Evolutionary conservation across 2,329 filamentous ascomycete genomes (phyloP).

Genomic region (Ascochyta rabiei): DNA sequence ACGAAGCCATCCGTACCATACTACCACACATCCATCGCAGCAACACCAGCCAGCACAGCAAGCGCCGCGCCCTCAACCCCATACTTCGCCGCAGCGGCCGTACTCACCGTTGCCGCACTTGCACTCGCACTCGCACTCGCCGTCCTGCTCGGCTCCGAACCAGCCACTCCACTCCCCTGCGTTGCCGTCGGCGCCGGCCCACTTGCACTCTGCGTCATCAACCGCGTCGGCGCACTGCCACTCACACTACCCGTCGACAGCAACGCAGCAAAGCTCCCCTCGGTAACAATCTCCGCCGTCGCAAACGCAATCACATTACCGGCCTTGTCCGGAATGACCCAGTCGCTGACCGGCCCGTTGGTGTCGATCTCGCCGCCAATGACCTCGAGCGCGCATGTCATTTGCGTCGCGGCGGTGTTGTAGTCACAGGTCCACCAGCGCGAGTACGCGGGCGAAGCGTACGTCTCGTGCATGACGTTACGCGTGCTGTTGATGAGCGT

Average conservation of each 20-base stretch:
- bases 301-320: slow-evolving; percentile 9
- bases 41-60: slow-evolving; percentile 5
- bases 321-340: neutral
- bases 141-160: neutral
- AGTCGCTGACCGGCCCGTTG: neutral
- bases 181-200: neutral
- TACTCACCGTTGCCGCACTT: neutral
- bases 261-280: neutral
- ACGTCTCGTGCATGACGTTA: neutral
- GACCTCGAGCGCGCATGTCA: slow-evolving; percentile 3
- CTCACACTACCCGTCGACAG: neutral
- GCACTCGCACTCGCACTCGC: slow-evolving; percentile 2
- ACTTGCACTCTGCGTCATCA: neutral
- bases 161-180: slow-evolving; percentile 1
- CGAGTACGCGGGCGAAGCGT: neutral
- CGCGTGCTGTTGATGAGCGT: neutral
- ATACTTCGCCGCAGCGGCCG: neutral
- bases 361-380: slow-evolving; percentile 3
- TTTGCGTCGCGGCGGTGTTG: neutral
- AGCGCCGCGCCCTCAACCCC: slow-evolving; percentile 3
- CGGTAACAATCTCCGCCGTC: neutral
- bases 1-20: neutral
- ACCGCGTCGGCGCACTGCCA: neutral
- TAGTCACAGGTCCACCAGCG: slow-evolving; percentile 10
- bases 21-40: slow-evolving; percentile 4